Conservation (phyloP, 192 early-diverging fungal genomes). For the Paraglomus occultum region DNA sequence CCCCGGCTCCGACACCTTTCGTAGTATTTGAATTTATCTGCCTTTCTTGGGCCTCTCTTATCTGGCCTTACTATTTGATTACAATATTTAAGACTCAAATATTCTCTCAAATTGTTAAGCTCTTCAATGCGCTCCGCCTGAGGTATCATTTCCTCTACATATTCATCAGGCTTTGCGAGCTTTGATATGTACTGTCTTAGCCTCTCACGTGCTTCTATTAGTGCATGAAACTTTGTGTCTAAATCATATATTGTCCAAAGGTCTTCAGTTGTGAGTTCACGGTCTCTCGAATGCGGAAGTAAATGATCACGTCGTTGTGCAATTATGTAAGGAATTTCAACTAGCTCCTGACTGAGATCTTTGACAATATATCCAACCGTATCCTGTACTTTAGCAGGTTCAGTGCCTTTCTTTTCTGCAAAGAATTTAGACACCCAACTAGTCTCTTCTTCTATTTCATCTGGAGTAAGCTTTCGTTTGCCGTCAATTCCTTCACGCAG, state of each 20-base stretch:
- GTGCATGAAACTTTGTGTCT: slow-evolving; percentile 71
- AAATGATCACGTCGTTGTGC: slow-evolving; percentile 86
- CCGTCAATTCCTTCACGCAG: slow-evolving; percentile 55
- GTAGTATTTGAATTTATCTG: slow-evolving; percentile 29
- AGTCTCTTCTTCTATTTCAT: slow-evolving; percentile 65
- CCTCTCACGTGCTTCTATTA: slow-evolving; percentile 60
- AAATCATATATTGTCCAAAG: slow-evolving; percentile 90
- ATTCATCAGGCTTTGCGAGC: slow-evolving; percentile 45
- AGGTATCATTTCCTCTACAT: slow-evolving; percentile 47
- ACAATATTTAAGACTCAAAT: slow-evolving; percentile 58
- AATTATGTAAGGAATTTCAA: slow-evolving; percentile 91
- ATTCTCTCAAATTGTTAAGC: slow-evolving; percentile 60
- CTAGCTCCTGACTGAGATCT: slow-evolving; percentile 71
- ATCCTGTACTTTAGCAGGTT: slow-evolving; percentile 43
- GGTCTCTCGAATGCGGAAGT: slow-evolving; percentile 35
- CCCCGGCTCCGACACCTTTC: slow-evolving; percentile 17
- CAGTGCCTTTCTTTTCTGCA: slow-evolving; percentile 30
- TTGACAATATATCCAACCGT: slow-evolving; percentile 51
- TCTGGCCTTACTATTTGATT: slow-evolving; percentile 35
- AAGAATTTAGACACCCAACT: slow-evolving; percentile 51
- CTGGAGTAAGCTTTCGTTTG: slow-evolving; percentile 44
- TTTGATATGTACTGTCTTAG: slow-evolving; percentile 52
- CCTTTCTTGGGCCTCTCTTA: slow-evolving; percentile 42
- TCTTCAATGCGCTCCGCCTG: slow-evolving; percentile 60
- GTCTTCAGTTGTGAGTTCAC: slow-evolving; percentile 59